Base-by-base conservation (phyloP, 1,284 basidiomycete genomes). In the Ganoderma multipileum region DNA sequence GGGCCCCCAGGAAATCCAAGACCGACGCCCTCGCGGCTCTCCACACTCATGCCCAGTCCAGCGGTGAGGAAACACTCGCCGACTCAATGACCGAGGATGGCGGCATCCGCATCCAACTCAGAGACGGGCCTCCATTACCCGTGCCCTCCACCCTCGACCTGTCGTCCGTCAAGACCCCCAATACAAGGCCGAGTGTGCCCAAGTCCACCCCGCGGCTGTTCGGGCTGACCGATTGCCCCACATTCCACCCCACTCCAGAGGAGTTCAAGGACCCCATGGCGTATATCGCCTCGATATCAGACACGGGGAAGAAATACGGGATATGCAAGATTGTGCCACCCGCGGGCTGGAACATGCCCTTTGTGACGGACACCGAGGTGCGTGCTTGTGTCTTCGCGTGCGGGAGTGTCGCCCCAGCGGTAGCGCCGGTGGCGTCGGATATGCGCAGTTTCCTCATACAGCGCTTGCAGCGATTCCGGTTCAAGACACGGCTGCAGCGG, bases 301-400 rank as follows among this genome's bases (percentile, higher is more conserved):
- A 91, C 63, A 83, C 88, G 44, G 96, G 93, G 0, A 89, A 86
- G 76, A 82, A 88, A 60, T 96, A 90, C 78, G 98, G 98, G 39
- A 97, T 99, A 75, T 96, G 95, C 83, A 99, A 99, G 84, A 91
- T 99, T 70, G 88, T 99, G 26, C 98, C 98, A 68, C 98, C 98
- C 1, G 84, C 88, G 69, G 95, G 90, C 44, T 99, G 98, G 98
- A 89, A 92, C 74, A 97, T 98, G 89, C 95, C 97, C 18, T 99
- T 98, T 80, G 92, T 95, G n/a, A 93, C 97, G 57, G 93, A 99
- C 79, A 95, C 96, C 39, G 93, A 96, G 87, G 95, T 95, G 68
- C 68, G 83, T 81, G 61, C 80, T 75, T 36, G 64, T 23, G 2
- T 18, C 11, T 39, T 6, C 18, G 58, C 14, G 14, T 69, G 63